Evolutionary conservation across 208 protist genomes (phyloP), one percentile per base, ranked within the genome.

Genomic region (Crithidia expoeki): DNA sequence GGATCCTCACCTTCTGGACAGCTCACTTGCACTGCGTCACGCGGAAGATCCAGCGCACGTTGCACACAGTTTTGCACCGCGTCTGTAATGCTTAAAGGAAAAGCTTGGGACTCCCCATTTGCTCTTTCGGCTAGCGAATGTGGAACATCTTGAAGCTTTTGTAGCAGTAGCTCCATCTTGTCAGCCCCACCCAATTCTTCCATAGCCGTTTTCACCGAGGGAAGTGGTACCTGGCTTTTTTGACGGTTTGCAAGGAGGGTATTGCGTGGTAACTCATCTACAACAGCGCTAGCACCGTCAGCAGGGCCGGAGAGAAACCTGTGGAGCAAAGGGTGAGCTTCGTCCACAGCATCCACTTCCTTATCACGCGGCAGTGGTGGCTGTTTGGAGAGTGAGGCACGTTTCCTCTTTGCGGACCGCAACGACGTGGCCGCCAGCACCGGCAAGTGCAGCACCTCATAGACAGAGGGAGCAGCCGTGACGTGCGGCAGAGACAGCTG

Each of bases 161-260:
- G 46, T 23, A 77, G 50, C 1, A 72, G 42, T 28, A 4, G 21
- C 33, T 66, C 72, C 28, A 77, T 36, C 16, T 27, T 51, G 30
- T 60, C 49, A 7, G 47, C 38, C 11, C 64, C 72, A 19, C 72
- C 72, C 44, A 77, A 17, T 38, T 49, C 63, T 4, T 50, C 27
- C 4, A 77, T 28, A 4, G 64, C 72, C 12, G 65, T 64, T 2
- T 47, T n/a, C 25, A 77, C 12, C 0, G 64, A 49, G 12, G 36
- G 36, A 23, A 57, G 34, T 7, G 38, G 14, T 1, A 19, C 42
- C 16, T 17, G 14, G n/a, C 5, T 4, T 47, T 9, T 17, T 17
- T 19, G 42, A n/a, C n/a, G n/a, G 42, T 17, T 17, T 9, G 42
- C 6, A 12, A 12, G 36, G 10, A 12, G 6, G 36, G 12, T 16